Percentiles rank a stretch among this genome's conserved stretches.
These are phyloP conservation scores for Talaromyces funiculosus DNA, from an alignment of 2,329 filamentous ascomycete species.

Conservation along the genomic window DNA sequence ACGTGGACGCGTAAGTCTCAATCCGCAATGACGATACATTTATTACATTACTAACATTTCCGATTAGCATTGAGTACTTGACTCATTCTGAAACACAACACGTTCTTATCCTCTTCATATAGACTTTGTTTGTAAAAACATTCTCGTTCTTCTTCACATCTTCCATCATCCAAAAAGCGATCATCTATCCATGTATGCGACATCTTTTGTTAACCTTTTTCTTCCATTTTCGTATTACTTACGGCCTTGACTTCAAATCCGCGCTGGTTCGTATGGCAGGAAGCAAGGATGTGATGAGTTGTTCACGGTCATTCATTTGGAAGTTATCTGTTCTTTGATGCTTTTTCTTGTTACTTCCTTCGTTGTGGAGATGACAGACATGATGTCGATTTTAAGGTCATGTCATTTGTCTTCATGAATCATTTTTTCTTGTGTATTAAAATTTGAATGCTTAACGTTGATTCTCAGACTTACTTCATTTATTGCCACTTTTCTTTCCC, in stretches of 20 bases:
- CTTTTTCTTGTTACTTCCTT: not conserved
- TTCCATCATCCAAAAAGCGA: conserved; percentile 26
- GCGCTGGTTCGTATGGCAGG: conserved; percentile 38
- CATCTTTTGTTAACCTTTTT: not conserved
- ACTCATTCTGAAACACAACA: not conserved
- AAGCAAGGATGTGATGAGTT: conserved; percentile 21
- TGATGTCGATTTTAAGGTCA: not conserved
- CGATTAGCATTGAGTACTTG: not conserved
- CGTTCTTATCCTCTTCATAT: not conserved
- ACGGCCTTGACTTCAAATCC: conserved; percentile 28
- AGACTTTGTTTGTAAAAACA: conserved; percentile 1
- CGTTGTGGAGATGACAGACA: not conserved
- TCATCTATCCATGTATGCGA: conserved; percentile 25
- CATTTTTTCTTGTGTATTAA: not conserved
- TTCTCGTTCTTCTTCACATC: conserved; percentile 11
- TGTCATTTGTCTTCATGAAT: conserved; percentile 1
- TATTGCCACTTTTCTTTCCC: not conserved
- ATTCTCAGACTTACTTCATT: not conserved
- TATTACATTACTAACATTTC: not conserved
- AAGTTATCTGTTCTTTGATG: not conserved
- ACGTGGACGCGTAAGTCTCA: conserved; percentile 49
- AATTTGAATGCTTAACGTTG: not conserved
- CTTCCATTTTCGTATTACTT: conserved; percentile 26
- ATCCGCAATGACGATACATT: not conserved
- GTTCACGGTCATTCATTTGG: conserved; percentile 10